These are phyloP conservation scores for Eleusine indica DNA, from an alignment of 176 grass and related monocot genomes.

Conservation along the genomic window DNA sequence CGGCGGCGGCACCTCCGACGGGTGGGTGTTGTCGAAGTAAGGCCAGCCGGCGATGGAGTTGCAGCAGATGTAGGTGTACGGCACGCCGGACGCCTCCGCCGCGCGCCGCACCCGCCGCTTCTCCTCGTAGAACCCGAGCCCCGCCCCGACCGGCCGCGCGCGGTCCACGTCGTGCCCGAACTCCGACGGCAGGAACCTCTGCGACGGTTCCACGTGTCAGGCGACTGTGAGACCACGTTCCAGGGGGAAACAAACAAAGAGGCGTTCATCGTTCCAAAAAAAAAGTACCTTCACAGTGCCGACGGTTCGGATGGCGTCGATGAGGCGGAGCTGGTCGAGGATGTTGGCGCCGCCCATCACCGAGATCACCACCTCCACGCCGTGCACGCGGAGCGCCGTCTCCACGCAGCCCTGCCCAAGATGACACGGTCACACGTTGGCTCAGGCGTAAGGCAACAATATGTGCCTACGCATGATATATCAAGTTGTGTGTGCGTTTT, in stretches of 20 bases:
- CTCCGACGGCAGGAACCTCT: constrained; percentile 79
- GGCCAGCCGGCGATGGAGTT: constrained; percentile 87
- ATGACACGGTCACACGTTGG: neutral
- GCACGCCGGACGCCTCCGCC: constrained; percentile 54
- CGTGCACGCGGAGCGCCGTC: constrained; percentile 48
- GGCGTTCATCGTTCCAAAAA: neutral
- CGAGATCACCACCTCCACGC: constrained; percentile 67
- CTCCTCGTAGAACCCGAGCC: constrained; percentile 58
- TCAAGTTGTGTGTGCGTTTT: neutral
- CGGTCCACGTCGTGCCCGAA: constrained; percentile 87
- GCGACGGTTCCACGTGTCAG: neutral
- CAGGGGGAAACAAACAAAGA: neutral
- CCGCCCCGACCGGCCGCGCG: constrained; percentile 66
- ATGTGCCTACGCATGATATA: neutral
- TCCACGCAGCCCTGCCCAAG: constrained; percentile 32
- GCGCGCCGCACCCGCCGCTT: constrained; percentile 65
- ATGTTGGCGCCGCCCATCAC: constrained; percentile 64
- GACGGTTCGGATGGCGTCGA: constrained; percentile 54
- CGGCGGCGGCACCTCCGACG: constrained; percentile 64
- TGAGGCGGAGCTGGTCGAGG: constrained; percentile 63
- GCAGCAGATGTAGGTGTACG: constrained; percentile 81
- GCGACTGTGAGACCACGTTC: neutral
- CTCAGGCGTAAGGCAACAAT: neutral
- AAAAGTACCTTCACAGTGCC: constrained; percentile 59
- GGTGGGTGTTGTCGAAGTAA: constrained; percentile 72